Evolutionary conservation across 2,329 filamentous ascomycete species (phyloP).

Genomic region (Claviceps sp.): DNA sequence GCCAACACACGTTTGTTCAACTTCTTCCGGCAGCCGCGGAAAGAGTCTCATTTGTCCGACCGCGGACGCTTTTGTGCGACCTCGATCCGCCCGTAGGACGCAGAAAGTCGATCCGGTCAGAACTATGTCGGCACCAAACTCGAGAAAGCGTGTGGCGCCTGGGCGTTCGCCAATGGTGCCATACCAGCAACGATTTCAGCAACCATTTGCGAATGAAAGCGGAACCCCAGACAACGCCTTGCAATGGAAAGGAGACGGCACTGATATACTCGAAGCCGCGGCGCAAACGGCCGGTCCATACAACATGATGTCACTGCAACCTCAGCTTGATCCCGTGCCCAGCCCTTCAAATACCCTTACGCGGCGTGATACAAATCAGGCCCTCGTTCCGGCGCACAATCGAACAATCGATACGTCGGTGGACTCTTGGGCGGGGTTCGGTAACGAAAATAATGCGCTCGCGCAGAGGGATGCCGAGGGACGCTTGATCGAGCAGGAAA

Average conservation of each 20-base stretch:
- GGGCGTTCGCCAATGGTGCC: constrained; percentile 53
- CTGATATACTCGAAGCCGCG: constrained; percentile 23
- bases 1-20: neutral
- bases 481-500: constrained; percentile 43
- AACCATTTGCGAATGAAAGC: constrained; percentile 30
- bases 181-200: constrained; percentile 35
- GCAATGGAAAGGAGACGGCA: constrained; percentile 31
- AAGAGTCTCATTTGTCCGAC: neutral
- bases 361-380: constrained; percentile 36
- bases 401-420: constrained; percentile 25
- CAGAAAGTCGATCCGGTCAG: neutral
- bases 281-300: constrained; percentile 23
- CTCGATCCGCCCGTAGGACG: neutral
- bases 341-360: constrained; percentile 37
- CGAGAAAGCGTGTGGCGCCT: constrained; percentile 62
- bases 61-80: neutral
- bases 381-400: constrained; percentile 31
- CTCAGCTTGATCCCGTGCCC: constrained; percentile 19
- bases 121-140: constrained; percentile 35
- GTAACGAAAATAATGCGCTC: constrained; percentile 25
- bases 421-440: constrained; percentile 29
- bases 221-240: constrained; percentile 34
- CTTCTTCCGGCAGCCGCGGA: neutral
- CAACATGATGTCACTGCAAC: constrained; percentile 24
- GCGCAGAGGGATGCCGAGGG: constrained; percentile 24